A percentile compares a stretch with the other conserved stretches of the same genome.
Conservation (phyloP, 1,284 basidiomycete genomes). For the Rhodotorula sp. region DNA sequence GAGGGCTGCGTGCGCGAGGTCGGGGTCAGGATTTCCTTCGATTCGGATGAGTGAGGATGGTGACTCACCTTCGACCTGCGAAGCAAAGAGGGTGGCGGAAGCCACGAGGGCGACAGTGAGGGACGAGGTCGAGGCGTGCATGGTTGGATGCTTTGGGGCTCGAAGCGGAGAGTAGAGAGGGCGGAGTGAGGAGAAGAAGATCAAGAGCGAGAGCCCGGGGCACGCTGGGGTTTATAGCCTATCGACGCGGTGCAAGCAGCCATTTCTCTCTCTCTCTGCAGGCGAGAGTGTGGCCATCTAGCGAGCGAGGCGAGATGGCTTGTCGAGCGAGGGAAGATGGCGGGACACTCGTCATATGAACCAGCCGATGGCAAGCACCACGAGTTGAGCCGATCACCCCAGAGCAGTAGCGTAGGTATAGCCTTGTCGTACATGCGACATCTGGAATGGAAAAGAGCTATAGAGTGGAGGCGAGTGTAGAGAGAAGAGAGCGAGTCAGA, state of each 20-base stretch:
- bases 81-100: conserved; percentile 8
- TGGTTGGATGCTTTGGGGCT: background rate
- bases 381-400: no score
- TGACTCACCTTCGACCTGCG: conserved; percentile 13
- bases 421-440: background rate
- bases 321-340: background rate
- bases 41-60: background rate
- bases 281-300: background rate
- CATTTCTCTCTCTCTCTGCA: background rate
- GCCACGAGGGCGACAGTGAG: conserved; percentile 20
- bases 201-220: conserved; percentile 1
- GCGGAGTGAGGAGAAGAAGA: background rate
- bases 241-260: background rate
- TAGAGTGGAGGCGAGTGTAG: background rate
- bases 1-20: conserved; percentile 6
- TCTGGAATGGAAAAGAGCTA: no score
- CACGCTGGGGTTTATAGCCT: background rate
- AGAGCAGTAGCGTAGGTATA: background rate
- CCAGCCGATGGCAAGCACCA: no score
- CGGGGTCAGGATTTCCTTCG: conserved; percentile 1
- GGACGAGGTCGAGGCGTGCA: conserved; percentile 24
- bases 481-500: background rate
- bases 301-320: conserved; percentile 3
- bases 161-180: background rate
- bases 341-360: background rate